phyloP scores from a whole-genome alignment of 2,329 filamentous ascomycete species.

The Ophiostoma novo-ulmi region DNA sequence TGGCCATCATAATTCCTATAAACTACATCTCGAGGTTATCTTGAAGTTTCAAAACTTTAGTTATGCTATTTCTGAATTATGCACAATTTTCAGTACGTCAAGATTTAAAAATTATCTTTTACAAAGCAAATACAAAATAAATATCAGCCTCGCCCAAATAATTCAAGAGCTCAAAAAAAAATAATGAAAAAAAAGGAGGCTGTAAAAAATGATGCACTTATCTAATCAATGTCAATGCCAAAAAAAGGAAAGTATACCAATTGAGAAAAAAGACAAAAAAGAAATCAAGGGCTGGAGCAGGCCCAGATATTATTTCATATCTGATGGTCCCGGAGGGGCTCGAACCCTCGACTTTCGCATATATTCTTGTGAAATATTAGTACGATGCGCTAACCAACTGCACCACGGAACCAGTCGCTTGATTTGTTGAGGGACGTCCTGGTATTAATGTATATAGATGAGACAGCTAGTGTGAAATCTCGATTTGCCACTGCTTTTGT shows the following conservation, averaged over 20 bases:
- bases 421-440: constrained; percentile 11
- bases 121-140: too few species aligned
- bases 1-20: too few species aligned
- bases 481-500: background rate
- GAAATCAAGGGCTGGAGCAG: constrained; percentile 18
- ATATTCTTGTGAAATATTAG: constrained; percentile 27
- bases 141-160: too few species aligned
- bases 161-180: background rate
- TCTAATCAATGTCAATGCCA: background rate
- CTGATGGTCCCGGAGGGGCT: constrained; percentile 29
- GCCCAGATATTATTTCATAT: constrained; percentile 17
- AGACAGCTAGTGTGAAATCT: background rate
- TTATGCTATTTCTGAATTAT: too few species aligned
- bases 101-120: too few species aligned
- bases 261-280: background rate
- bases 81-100: too few species aligned
- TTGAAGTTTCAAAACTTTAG: too few species aligned
- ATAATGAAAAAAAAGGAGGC: background rate
- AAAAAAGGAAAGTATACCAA: background rate
- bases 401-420: constrained; percentile 28
- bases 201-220: background rate
- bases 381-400: constrained; percentile 30
- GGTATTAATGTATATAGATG: background rate
- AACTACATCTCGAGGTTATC: too few species aligned
- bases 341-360: constrained; percentile 30